Evolutionary conservation across 768 basidiomycete species (phyloP), one percentile per base, ranked within the genome.

Genomic region (Naganishia vishniacii): DNA sequence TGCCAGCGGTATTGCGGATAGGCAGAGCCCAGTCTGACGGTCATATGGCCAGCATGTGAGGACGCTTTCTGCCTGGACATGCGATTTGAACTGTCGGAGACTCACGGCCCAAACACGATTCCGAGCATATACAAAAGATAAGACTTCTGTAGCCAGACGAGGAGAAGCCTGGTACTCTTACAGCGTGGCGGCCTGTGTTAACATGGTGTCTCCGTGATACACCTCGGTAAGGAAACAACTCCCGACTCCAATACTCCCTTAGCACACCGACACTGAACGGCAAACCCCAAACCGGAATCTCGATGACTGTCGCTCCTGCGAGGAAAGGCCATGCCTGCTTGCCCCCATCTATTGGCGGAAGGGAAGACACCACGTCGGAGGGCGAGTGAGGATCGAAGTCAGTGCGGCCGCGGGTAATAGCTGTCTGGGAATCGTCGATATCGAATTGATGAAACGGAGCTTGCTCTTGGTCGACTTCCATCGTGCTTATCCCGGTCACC

Each of bases 241-340:
- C 59, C 26, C 65, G 66, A 7, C 70, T 71, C 72, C 74, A 75
- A 34, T 73, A 75, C 29, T 62, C 59, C 59, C 73, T 70, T 37
- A 75, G 61, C 13, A 75, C 67, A 59, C 74, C 74, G 44, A 75
- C 69, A 26, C 70, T 70, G 49, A 72, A 75, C 13, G 74, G 74
- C 25, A 75, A 31, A 9, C 74, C 74, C 72, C 72, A 75, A 0
- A 73, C 65, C 1, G 71, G 58, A 7, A 67, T 59, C 62, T 75
- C 74, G 13, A 72, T 71, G 1, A 62, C 42, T 0, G 74, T 75
- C 7, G 72, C 72, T 6, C 58, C 73, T 0, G 69, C n/a, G 11
- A 75, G 56, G 60, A 75, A 75, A 0, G 67, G 45, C 73, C 73
- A 75, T 28, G 73, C 73, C 2, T 65, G 28, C 13, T n/a, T 20